Percentiles rank a stretch among this genome's conserved stretches.
Conservation (phyloP, 768 basidiomycete species). For the Podaxis sp. region DNA sequence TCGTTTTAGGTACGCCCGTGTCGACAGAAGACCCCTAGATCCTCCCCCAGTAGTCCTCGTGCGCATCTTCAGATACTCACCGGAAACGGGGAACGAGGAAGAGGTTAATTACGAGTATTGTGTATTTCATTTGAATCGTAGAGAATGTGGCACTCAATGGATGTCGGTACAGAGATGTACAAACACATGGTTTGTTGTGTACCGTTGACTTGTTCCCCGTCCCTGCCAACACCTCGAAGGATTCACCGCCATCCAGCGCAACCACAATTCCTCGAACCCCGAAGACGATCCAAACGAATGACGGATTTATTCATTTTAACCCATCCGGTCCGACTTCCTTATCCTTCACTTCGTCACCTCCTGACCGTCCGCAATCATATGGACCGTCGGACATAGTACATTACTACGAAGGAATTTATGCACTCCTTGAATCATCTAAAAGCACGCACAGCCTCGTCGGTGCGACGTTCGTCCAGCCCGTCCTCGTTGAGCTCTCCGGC, state of each 20-base stretch:
- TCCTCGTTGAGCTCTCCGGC: conserved; percentile 52
- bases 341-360: conserved; percentile 5
- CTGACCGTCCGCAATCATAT: conserved; percentile 10
- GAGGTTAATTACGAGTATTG: conserved; percentile 46
- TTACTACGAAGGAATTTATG: conserved; percentile 28
- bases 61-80: conserved; percentile 39
- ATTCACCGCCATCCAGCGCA: conserved; percentile 6
- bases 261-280: background rate
- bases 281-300: conserved; percentile 2
- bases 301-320: conserved; percentile 9
- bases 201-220: conserved; percentile 76
- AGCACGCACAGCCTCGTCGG: conserved; percentile 53
- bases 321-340: conserved; percentile 11
- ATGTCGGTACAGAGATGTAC: conserved; percentile 43
- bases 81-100: conserved; percentile 32
- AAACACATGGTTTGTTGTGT: conserved; percentile 66
- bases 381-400: conserved; percentile 36
- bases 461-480: conserved; percentile 55
- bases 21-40: conserved; percentile 62
- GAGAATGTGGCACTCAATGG: conserved; percentile 14
- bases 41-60: conserved; percentile 61
- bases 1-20: conserved; percentile 46
- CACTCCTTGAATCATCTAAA: conserved; percentile 47
- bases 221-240: conserved; percentile 20
- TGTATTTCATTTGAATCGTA: conserved; percentile 13